Evolutionary conservation across 148 eudicot species (phyloP).

Genomic region (Amaranthus cruentus): DNA sequence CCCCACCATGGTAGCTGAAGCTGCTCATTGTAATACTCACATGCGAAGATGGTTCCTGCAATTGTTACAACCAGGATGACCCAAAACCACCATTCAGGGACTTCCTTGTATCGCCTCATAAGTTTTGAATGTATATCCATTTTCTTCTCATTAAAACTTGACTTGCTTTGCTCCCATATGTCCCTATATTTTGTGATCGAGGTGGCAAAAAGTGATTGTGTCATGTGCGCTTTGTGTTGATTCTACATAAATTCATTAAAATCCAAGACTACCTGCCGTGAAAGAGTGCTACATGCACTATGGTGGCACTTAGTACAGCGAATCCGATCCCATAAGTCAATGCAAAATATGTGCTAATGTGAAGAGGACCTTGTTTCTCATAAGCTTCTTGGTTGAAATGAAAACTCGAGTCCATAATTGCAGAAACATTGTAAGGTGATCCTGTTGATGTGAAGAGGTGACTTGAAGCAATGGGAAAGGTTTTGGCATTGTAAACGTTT

Average conservation of each 20-base stretch:
- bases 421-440: conserved; percentile 61
- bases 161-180: conserved; percentile 89
- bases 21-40: conserved; percentile 90
- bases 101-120: conserved; percentile 83
- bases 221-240: not conserved
- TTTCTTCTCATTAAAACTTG: conserved; percentile 72
- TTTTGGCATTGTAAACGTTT: conserved; percentile 72
- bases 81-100: conserved; percentile 99
- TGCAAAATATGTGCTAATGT: conserved; percentile 82
- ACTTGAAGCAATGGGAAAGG: conserved; percentile 73
- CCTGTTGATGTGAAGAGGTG: conserved; percentile 59
- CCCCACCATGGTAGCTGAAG: conserved; percentile 99
- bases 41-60: conserved; percentile 61
- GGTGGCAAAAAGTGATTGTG: too few relatives aligned
- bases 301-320: conserved; percentile 76
- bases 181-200: conserved; percentile 38
- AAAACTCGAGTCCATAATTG: conserved; percentile 67
- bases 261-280: conserved; percentile 69
- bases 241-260: not conserved
- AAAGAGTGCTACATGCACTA: conserved; percentile 76
- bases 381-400: conserved; percentile 72
- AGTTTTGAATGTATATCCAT: conserved; percentile 84
- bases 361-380: conserved; percentile 65
- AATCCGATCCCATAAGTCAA: conserved; percentile 98
- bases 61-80: conserved; percentile 62